Base-by-base conservation (phyloP, 306 rosid species). In the Cicer bijugum region DNA sequence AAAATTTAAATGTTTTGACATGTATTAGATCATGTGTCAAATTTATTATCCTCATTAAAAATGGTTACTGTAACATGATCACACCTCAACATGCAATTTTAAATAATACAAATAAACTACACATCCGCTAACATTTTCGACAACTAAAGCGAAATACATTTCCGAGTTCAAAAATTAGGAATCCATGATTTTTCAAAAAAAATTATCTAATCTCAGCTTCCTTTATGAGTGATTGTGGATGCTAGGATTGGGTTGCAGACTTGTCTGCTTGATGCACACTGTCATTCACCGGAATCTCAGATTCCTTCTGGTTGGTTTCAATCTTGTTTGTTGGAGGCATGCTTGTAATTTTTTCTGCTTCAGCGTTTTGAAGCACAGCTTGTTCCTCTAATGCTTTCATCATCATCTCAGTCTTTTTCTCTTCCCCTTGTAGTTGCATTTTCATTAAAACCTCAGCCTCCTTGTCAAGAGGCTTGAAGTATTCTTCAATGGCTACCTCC, bases 401-500 rank as follows among this genome's bases (percentile, higher is more conserved):
- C 96, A 93, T 89, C 75, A 85, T 69, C 78, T 60, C 84, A 75
- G 87, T 69, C 2, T 77, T 81, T 76, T 75, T 85, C 83, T 91
- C 97, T 80, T 88, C 97, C 75, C 87, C 86, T 65, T 94, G 84
- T 46, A 91, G 90, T 80, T 88, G 92, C 51, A 86, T 82, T 79
- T 81, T 84, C 94, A 93, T 85, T 50, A 93, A 50, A 60, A 69
- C 38, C 85, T 94, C 92, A 47, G 91, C 96, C 82, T 94, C 92
- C 74, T 83, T 78, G 86, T 89, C 92, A 69, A 94, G 77, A 6
- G 98, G 97, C 85, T 88, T 91, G 85, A 94, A 94, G 84, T 94
- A 88, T 20, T 94, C 91, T 75, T 91, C 96, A 71, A 94, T 86
- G 50, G 89, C 90, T 72, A 83, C 81, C 75, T 94, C 98, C 98